Percentiles rank a stretch among this genome's conserved stretches.
phyloP scores from a whole-genome alignment of 2,329 filamentous ascomycete genomes.

The Chalaropsis ovoidea region DNA sequence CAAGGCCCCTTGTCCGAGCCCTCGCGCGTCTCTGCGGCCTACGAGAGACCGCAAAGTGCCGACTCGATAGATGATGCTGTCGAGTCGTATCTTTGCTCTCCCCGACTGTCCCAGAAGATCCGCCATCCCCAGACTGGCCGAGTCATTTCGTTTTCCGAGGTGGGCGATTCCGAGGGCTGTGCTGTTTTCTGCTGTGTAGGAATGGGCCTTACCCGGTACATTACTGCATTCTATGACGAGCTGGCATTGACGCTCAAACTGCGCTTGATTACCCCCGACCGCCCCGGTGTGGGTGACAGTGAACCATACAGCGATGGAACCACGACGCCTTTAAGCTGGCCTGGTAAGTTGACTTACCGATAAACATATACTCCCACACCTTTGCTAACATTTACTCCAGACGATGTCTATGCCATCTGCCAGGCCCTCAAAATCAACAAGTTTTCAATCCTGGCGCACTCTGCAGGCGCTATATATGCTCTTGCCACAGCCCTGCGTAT shows the following conservation, averaged over 20 bases:
- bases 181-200: slow-evolving; percentile 95
- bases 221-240: slow-evolving; percentile 96
- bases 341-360: slow-evolving; percentile 49
- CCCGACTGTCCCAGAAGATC: slow-evolving; percentile 79
- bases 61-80: slow-evolving; percentile 88
- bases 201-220: slow-evolving; percentile 92
- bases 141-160: slow-evolving; percentile 89
- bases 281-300: slow-evolving; percentile 87
- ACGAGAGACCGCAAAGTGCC: slow-evolving; percentile 65
- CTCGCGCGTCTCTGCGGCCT: slow-evolving; percentile 38
- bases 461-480: slow-evolving; percentile 94
- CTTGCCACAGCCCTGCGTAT: slow-evolving; percentile 89
- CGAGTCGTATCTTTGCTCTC: slow-evolving; percentile 69
- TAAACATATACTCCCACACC: neutral
- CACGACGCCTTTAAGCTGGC: slow-evolving; percentile 84
- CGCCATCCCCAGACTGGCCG: slow-evolving; percentile 75
- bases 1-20: slow-evolving; percentile 29
- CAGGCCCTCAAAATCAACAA: slow-evolving; percentile 85
- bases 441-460: slow-evolving; percentile 92
- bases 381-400: slow-evolving; percentile 30
- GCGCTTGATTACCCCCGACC: slow-evolving; percentile 83
- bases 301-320: slow-evolving; percentile 73
- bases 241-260: slow-evolving; percentile 79
- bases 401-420: slow-evolving; percentile 88
- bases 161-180: slow-evolving; percentile 82